Evolutionary conservation across 1,284 basidiomycete species (phyloP), one percentile per base, ranked within the genome.

Genomic region (Ganoderma sinense): DNA sequence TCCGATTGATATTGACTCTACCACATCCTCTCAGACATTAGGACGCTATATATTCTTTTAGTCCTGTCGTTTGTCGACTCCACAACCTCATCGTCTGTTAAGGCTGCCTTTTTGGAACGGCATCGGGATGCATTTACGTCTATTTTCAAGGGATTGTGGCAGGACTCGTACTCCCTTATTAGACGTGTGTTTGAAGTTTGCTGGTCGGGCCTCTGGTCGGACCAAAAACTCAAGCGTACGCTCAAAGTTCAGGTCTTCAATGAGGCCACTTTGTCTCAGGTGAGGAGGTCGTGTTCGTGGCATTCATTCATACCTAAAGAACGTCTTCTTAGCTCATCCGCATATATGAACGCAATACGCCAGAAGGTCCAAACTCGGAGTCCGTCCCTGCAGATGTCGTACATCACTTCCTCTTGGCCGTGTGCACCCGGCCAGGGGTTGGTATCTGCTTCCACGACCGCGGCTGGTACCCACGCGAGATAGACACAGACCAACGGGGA

Each of bases 401-500:
- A 0, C 94, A 96, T 72, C 95, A 97, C 75, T 98, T 98, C 78
- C 82, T 98, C 6, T 87, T 97, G 56, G 94, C 93, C 11, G 89
- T 96, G n/a, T 95, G 93, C 75, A 93, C 94, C 0, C 89, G 89
- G 33, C 94, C 94, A 0, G 95, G 95, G 0, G 84, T 86, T 23
- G 97, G 97, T 0, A 85, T 98, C 29, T 98, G 96, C 78, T 98
- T 97, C 81, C 88, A 85, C 61, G 96, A 97, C 78, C 87, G 89
- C 18, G 97, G 96, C 0, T 98, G 97, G 97, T 98, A 98, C 77
- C 91, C 91, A 2, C 89, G 94, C 3, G 88, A 90, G 74, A 78
- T 80, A 1, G 85, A 85, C 14, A 77, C 75, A 0, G 67, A 80
- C 62, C 77, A 78, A 53, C 48, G 23, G 14, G 20, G 70, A 66